phyloP scores from a whole-genome alignment of 768 basidiomycete species.

The Solioccasus polychromus region DNA sequence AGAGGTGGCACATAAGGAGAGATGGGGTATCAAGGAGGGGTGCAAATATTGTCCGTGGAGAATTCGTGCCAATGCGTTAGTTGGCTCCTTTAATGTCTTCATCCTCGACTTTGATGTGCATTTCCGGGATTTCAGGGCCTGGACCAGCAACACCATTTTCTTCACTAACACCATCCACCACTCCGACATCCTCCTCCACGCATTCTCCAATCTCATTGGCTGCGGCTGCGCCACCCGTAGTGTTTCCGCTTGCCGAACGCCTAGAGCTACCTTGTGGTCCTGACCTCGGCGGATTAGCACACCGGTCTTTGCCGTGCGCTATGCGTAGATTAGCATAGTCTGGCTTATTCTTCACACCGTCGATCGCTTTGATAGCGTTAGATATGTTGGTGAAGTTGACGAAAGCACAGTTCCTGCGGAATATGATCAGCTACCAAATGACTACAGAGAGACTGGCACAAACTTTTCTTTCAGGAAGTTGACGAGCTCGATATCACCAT shows the following conservation, averaged over 20 bases:
- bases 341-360: slow-evolving; percentile 86
- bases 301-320: slow-evolving; percentile 93
- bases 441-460: slow-evolving; percentile 36
- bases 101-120: slow-evolving; percentile 41
- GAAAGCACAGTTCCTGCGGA: slow-evolving; percentile 84
- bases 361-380: slow-evolving; percentile 98
- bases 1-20: slow-evolving; percentile 27
- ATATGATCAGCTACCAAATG: not conserved
- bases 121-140: slow-evolving; percentile 35
- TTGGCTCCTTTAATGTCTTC: slow-evolving; percentile 24
- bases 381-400: slow-evolving; percentile 94
- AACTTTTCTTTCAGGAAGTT: slow-evolving; percentile 95
- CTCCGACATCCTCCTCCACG: slow-evolving; percentile 22
- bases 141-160: slow-evolving; percentile 23
- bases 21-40: slow-evolving; percentile 28
- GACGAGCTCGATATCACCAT: slow-evolving; percentile 94
- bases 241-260: slow-evolving; percentile 44
- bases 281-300: slow-evolving; percentile 87
- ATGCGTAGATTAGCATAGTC: slow-evolving; percentile 90
- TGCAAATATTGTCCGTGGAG: slow-evolving; percentile 29
- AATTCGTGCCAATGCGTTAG: slow-evolving; percentile 14
- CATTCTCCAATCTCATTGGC: slow-evolving; percentile 17
- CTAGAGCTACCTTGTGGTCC: slow-evolving; percentile 70
- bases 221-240: slow-evolving; percentile 15
- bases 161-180: slow-evolving; percentile 23